Evolutionary conservation across 768 basidiomycete genomes (phyloP).

Genomic region (Coprinopsis marcescibilis): DNA sequence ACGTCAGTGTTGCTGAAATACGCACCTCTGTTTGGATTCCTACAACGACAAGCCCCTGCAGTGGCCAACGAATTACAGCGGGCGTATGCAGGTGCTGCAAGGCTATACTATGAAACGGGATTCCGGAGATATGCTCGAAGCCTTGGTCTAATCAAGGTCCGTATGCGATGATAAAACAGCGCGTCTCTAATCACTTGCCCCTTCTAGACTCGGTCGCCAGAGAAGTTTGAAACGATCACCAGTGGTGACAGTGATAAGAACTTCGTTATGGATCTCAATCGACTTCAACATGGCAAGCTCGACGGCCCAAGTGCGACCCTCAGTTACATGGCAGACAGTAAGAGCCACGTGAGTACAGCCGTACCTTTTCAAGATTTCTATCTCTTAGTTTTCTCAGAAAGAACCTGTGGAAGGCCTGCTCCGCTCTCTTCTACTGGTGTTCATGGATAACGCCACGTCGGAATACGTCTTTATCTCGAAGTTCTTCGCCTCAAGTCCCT

Average conservation of each 20-base stretch:
- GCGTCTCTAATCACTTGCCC: not conserved
- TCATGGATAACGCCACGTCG: constrained; percentile 91
- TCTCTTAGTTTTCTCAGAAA: constrained; percentile 43
- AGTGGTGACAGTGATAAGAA: constrained; percentile 37
- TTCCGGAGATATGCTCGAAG: constrained; percentile 86
- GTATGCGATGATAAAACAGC: constrained; percentile 9
- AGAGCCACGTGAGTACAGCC: constrained; percentile 58
- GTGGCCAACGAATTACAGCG: constrained; percentile 87
- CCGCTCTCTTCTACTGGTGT: constrained; percentile 80
- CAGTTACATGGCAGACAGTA: constrained; percentile 88
- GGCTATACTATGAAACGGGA: constrained; percentile 93
- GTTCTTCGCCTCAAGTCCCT: constrained; percentile 61
- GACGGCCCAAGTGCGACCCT: constrained; percentile 79
- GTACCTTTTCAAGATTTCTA: not conserved
- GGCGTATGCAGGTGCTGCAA: constrained; percentile 75
- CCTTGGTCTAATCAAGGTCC: constrained; percentile 72
- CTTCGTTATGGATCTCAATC: constrained; percentile 41
- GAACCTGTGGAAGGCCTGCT: constrained; percentile 79
- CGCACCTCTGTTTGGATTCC: constrained; percentile 72
- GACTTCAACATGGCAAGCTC: constrained; percentile 63
- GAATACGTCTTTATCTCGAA: constrained; percentile 84
- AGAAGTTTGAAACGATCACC: constrained; percentile 65
- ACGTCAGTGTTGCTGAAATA: constrained; percentile 83
- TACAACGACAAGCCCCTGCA: constrained; percentile 73
- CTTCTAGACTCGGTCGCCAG: constrained; percentile 55